Percentiles rank a stretch among this genome's conserved stretches.
phyloP scores from a whole-genome alignment of 257 asterid species.

The Scutellaria barbata region DNA sequence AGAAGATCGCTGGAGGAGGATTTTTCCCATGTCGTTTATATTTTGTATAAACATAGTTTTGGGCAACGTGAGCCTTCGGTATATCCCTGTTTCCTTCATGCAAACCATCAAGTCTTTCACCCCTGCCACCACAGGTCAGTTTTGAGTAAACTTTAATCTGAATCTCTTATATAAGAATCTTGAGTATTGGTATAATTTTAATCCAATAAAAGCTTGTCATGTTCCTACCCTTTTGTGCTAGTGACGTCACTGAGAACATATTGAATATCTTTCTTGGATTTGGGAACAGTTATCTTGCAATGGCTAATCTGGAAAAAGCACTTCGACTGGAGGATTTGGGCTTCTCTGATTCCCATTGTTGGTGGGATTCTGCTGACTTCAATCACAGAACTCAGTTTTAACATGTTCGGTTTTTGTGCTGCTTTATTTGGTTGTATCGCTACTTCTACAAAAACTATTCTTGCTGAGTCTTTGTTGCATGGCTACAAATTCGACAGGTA shows the following conservation, averaged over 20 bases:
- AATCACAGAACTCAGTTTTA: constrained; percentile 80
- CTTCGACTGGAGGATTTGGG: constrained; percentile 83
- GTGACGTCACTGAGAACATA: background rate
- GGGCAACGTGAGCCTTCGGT: constrained; percentile 80
- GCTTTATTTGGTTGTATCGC: constrained; percentile 85
- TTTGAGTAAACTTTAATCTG: constrained; percentile 23
- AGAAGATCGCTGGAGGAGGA: constrained; percentile 79
- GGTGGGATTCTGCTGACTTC: constrained; percentile 86
- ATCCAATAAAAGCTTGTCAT: background rate
- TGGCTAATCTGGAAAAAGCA: constrained; percentile 80
- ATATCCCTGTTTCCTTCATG: constrained; percentile 87
- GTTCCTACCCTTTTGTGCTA: background rate
- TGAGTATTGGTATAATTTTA: constrained; percentile 11
- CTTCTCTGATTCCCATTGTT: constrained; percentile 75
- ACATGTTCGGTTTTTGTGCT: constrained; percentile 72
- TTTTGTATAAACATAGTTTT: constrained; percentile 79
- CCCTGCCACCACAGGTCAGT: constrained; percentile 84
- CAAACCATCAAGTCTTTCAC: constrained; percentile 87
- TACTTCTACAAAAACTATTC: constrained; percentile 83
- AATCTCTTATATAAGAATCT: background rate
- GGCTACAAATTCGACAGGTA: constrained; percentile 88
- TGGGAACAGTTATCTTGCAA: constrained; percentile 69
- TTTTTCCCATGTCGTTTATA: constrained; percentile 80
- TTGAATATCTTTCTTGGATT: constrained; percentile 28
- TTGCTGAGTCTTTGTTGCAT: constrained; percentile 77